Base-by-base conservation (phyloP, 2,329 filamentous ascomycete genomes). In the Hymenoscyphus albidus region DNA sequence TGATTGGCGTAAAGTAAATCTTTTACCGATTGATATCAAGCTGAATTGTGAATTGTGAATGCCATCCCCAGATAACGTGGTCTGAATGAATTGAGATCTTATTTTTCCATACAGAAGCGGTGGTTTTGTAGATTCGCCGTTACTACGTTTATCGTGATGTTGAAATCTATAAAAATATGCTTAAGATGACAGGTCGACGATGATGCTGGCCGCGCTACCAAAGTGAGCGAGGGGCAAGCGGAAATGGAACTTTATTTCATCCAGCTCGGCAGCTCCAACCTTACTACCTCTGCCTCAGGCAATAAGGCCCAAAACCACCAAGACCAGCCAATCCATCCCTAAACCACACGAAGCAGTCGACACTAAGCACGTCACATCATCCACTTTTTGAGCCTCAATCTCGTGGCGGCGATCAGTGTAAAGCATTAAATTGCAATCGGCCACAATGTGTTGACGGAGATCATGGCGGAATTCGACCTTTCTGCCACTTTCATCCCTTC, bases 401-500 rank as follows among this genome's bases (percentile, higher is more conserved):
- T n/a, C 58, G 58, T 59, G 58, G 31, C 39, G 32, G 9, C 54
- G 32, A 13, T 32, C 7, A 57, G 14, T 38, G 54, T 27, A 57
- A 57, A 32, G 27, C 27, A 57, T 31, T n/a, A 57, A 57, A 57
- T 42, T 35, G 39, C 58, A 13, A 27, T 32, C 27, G 38, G 18
- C 12, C 32, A 59, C 13, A 14, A 22, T 39, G 44, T 60, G 31
- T 42, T 38, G 16, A 35, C 60, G 31, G n/a, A 40, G 58, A 69
- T 56, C 58, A 76, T 76, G 74, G 73, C 74, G 62, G 85, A 88
- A 62, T 81, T 85, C 62, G 82, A 86, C 61, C 74, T 88, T 10
- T 79, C 82, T 66, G 79, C 84, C 57, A 78, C 78, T 18, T 89
- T 88, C 70, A 94, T 97, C 65, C 89, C 92, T 27, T 88, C 92